Base-by-base conservation (phyloP, 2,329 filamentous ascomycete species). In the Pseudocercospora eumusae region DNA sequence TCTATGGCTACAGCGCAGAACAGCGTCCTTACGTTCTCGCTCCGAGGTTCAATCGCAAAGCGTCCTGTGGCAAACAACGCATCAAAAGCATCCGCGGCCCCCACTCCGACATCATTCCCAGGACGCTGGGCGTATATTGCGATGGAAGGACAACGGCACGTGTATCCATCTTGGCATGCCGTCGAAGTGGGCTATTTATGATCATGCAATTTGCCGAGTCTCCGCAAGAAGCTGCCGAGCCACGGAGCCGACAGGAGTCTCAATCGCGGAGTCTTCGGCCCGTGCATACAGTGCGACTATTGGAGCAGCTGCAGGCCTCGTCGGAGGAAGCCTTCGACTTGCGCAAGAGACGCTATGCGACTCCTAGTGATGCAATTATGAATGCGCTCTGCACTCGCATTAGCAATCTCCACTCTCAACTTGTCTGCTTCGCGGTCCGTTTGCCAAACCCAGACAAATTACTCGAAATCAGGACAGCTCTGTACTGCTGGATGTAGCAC, bases 241-340 rank as follows among this genome's bases (percentile, higher is more conserved):
- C n/a, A 52, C 25, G 47, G 45, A 23, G 45, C 23, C 45, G 45
- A 50, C 13, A 11, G 18, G 20, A 6, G 13, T 10, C 47, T 25
- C 8, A 9, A 28, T 52, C 47, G 47, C 25, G 47, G 47, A 52
- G 47, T 28, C 23, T n/a, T 52, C 47, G 47, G 47, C 11, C 47
- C 47, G 47, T 18, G 47, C 47, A 31, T 52, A 10, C 28, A 31
- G 21, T 8, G 4, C 44, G 13, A 40, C 15, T 47, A 47, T 47
- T 5, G 18, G 9, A 23, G 9, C 18, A 21, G 18, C 18, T 21
- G 44, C 44, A 47, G 9, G 3, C 20, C 44, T 11, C 13, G 15
- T 47, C 15, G 44, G 21, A 40, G 36, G 13, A 40, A 4, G 2
- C 36, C 36, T 40, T 40, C 36, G 15, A 23, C 20, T 47, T 28